Conservation (phyloP, 768 basidiomycete species). For the Brasilioporus rufonigricans region DNA sequence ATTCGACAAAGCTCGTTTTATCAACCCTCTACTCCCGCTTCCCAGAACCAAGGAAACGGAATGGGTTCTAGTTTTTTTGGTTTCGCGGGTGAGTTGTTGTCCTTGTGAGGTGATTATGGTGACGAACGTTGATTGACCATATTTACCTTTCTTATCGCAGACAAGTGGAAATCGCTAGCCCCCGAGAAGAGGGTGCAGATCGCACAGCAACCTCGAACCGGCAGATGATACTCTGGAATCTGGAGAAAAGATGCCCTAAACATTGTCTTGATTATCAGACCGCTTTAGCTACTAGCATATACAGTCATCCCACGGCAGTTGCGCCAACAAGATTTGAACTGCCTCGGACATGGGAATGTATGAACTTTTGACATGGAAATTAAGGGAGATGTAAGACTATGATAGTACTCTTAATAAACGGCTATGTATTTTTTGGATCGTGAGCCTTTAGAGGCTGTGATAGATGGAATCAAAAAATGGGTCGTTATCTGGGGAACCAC, state of each 20-base stretch:
- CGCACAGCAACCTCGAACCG: constrained; percentile 7
- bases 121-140: neutral
- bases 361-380: too few species aligned
- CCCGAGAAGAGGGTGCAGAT: constrained; percentile 22
- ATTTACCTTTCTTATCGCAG: constrained; percentile 2
- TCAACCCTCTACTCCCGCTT: constrained; percentile 17
- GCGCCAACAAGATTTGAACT: too few species aligned
- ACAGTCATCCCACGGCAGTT: too few species aligned
- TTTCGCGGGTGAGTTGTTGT: constrained; percentile 18
- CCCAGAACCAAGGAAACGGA: constrained; percentile 11
- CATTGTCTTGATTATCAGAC: neutral
- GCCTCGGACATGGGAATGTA: too few species aligned
- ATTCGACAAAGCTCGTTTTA: constrained; percentile 30
- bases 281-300: neutral
- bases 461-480: too few species aligned
- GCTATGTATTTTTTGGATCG: too few species aligned
- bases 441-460: too few species aligned
- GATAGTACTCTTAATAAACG: too few species aligned
- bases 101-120: neutral
- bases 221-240: neutral
- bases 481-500: too few species aligned
- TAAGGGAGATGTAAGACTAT: too few species aligned
- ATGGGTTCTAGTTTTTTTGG: constrained; percentile 18
- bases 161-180: constrained; percentile 24
- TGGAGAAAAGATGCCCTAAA: neutral